Evolutionary conservation across 2,329 filamentous ascomycete genomes (phyloP).

Genomic region (Ascochyta viciae-villosae): DNA sequence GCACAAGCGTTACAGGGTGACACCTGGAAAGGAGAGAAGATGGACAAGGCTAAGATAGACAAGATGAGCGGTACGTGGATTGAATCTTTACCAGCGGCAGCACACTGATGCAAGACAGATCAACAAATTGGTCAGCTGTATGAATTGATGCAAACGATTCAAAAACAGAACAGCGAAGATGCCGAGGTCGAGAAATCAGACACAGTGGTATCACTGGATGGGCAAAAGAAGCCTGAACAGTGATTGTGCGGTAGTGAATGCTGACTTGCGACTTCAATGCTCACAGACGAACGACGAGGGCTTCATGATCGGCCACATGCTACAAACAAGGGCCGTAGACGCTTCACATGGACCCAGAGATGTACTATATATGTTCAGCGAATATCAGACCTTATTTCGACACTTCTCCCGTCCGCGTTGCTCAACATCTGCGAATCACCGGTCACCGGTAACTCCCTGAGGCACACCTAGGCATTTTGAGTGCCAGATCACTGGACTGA

Average conservation of each 20-base stretch:
- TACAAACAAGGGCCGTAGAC: slow-evolving; percentile 13
- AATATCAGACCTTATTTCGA: slow-evolving; percentile 12
- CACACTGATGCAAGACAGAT: slow-evolving; percentile 60
- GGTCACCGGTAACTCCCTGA: neutral
- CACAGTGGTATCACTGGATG: slow-evolving; percentile 41
- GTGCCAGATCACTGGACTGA: no score
- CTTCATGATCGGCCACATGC: slow-evolving; percentile 17
- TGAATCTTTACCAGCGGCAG: no score
- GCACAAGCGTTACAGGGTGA: slow-evolving; percentile 91
- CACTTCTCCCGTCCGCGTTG: neutral
- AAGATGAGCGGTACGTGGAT: slow-evolving; percentile 85
- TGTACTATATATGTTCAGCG: slow-evolving; percentile 31
- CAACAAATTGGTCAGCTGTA: slow-evolving; percentile 94
- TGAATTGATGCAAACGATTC: slow-evolving; percentile 87
- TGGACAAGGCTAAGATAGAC: slow-evolving; percentile 82
- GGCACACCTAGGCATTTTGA: neutral
- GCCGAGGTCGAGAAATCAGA: slow-evolving; percentile 46
- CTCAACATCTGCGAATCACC: neutral
- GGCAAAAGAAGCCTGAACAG: slow-evolving; percentile 36
- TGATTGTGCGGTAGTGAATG: slow-evolving; percentile 27
- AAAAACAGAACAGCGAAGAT: slow-evolving; percentile 58
- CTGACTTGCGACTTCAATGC: slow-evolving; percentile 4
- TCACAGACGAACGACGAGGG: slow-evolving; percentile 18
- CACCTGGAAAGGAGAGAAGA: slow-evolving; percentile 80
- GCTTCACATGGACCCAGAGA: slow-evolving; percentile 17